Evolutionary conservation across 176 grass and related monocot species (phyloP), one percentile per base, ranked within the genome.

Genomic region (Oryza coarctata): DNA sequence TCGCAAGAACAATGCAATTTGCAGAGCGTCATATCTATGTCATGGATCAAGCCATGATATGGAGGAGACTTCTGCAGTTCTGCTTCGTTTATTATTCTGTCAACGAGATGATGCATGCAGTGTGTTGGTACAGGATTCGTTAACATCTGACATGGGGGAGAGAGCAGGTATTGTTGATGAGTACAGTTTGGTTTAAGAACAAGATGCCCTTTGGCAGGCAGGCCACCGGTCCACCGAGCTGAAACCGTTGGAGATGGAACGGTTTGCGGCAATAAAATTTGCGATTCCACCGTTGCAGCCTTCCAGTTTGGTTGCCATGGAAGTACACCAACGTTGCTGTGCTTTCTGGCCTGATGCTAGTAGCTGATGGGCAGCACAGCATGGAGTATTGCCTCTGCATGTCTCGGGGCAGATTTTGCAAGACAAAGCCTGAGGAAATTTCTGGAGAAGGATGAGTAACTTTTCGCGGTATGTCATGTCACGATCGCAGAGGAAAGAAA

Each of bases 131-230:
- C 22, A 70, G 4, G 22, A 70, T 41, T 70, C 68, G 35, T 70
- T 3, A 26, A 40, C 8, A 25, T 41, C 35, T 40, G 67, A 25
- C 17, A 60, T 25, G 3, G 5, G 67, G 10, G 9, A 11, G 31
- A n/a, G 20, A 35, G 65, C 34, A 7, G 22, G 17, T 25, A 28
- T 18, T 40, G 15, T 28, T 29, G 69, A 45, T 45, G 39, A 45
- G 69, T 71, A 29, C 13, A 44, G 69, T 45, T 71, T 71, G 69
- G 69, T 71, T 71, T 29, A 44, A 71, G 39, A 72, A 45, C 69
- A 72, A 45, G 69, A 72, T 72, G 69, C n/a, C 68, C 23, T 57
- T 23, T n/a, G 7, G 7, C n/a, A 27, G 35, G 22, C 35, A 25
- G 67, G 67, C 38, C 34, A 38, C 13, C 28, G 40, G 39, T 36